Evolutionary conservation across 106 monocot genomes (phyloP), one percentile per base, ranked within the genome.

Genomic region (Iris macrosiphon): DNA sequence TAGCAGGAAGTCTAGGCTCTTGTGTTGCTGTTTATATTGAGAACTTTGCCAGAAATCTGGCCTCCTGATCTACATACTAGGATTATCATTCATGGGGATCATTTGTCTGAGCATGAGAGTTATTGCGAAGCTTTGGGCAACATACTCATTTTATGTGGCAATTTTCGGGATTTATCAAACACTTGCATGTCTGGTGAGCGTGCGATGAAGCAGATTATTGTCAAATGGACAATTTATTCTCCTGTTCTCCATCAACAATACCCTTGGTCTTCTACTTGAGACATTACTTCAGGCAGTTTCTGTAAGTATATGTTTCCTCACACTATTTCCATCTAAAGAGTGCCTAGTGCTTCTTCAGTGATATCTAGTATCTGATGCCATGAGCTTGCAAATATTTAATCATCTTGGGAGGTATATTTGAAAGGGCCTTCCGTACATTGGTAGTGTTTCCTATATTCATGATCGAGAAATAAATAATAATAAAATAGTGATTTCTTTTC

Each of bases 1-100:
- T 66, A 55, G 77, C 61, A 27, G 77, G 71, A 49, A 66, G 77
- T 45, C 43, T 77, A 61, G 77, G 77, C 55, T 65, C 77, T 15
- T 71, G 66, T 27, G 55, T 9, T 77, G 77, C 77, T 25, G 33
- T 77, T 55, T 66, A 70, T 46, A 53, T 77, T 19, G 65, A 77
- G 26, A 66, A 52, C 14, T 35, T 42, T 45, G 47, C 71, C 22
- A 47, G 7, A 61, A 41, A 31, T 57, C 60, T 49, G 59, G 65
- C 35, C 37, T 66, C 19, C 41, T 45, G 18, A 47, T 77, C 21
- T 77, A 77, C 43, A 33, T 71, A 3, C 46, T 77, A 40, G 77
- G 77, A 37, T 71, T 61, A 41, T 28, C 61, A 66, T 31, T 61
- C 11, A 71, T 77, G 60, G 64, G 77, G 11, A 49, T 77, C 0